Percentiles rank a stretch among this genome's conserved stretches.
Evolutionary conservation across 306 rosid species (phyloP).

Genomic region (Senna tora): DNA sequence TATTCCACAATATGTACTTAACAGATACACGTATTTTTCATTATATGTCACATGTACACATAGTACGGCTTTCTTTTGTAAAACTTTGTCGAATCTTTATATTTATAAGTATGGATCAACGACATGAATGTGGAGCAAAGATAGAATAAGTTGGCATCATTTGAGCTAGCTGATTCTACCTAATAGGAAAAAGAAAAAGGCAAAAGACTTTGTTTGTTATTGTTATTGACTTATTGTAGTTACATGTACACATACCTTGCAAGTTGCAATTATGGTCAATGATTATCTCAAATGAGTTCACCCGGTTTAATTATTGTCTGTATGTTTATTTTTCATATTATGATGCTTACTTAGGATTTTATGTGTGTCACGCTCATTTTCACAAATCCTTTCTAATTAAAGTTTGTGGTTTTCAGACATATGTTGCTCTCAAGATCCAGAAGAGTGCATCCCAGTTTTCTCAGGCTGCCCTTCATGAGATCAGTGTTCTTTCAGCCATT

Average conservation of each 20-base stretch:
- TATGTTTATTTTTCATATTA: constrained; percentile 5
- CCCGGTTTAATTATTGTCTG: constrained; percentile 25
- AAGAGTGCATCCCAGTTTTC: constrained; percentile 95
- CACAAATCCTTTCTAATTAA: constrained; percentile 1
- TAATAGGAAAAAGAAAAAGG: no score
- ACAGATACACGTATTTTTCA: constrained; percentile 1
- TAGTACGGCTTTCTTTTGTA: no score
- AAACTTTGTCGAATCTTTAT: no score
- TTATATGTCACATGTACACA: neutral
- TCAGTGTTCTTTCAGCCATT: constrained; percentile 73
- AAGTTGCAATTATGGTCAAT: constrained; percentile 9
- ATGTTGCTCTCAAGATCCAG: constrained; percentile 96
- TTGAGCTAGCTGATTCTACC: no score
- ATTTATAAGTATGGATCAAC: no score
- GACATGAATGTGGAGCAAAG: no score
- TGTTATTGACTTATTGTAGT: no score
- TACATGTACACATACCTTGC: neutral
- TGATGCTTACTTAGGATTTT: constrained; percentile 11
- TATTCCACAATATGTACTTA: neutral
- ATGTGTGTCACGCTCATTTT: neutral
- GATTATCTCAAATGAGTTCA: constrained; percentile 17
- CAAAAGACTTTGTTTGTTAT: no score
- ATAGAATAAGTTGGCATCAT: no score
- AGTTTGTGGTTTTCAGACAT: constrained; percentile 51
- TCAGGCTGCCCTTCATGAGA: constrained; percentile 95